Evolutionary conservation across 257 asterid genomes (phyloP).

Genomic region (Eucommia ulmoides): DNA sequence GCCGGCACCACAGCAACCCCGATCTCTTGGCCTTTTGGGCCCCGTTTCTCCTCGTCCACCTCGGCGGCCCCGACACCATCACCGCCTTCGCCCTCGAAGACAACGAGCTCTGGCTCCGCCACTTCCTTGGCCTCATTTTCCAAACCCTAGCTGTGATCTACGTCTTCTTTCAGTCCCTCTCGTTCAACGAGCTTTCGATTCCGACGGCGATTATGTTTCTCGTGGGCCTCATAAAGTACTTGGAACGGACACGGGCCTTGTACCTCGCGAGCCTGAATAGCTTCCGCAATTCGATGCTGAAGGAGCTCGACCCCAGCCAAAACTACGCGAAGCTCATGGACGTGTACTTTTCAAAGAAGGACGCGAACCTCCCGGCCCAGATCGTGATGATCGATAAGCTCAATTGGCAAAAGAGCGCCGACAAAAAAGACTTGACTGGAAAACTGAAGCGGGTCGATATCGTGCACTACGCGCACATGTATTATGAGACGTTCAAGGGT

Average conservation of each 20-base stretch:
- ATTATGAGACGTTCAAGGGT: constrained; percentile 42
- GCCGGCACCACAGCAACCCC: not conserved
- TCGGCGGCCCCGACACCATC: no score
- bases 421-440: constrained; percentile 13
- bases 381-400: constrained; percentile 20
- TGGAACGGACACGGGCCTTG: constrained; percentile 27
- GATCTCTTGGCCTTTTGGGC: no score
- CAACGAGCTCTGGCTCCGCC: no score
- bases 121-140: no score
- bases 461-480: constrained; percentile 20
- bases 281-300: no score
- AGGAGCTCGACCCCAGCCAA: constrained; percentile 38
- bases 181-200: constrained; percentile 24
- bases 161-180: no score
- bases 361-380: constrained; percentile 23
- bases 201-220: constrained; percentile 28
- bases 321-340: constrained; percentile 41
- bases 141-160: constrained; percentile 21
- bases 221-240: no score
- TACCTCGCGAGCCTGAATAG: constrained; percentile 28
- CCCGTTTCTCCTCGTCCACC: no score
- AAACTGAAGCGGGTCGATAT: constrained; percentile 10
- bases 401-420: constrained; percentile 3
- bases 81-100: no score
- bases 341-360: constrained; percentile 23